Conservation (phyloP, 2,329 filamentous ascomycete species). For the Penicillium sp. region DNA sequence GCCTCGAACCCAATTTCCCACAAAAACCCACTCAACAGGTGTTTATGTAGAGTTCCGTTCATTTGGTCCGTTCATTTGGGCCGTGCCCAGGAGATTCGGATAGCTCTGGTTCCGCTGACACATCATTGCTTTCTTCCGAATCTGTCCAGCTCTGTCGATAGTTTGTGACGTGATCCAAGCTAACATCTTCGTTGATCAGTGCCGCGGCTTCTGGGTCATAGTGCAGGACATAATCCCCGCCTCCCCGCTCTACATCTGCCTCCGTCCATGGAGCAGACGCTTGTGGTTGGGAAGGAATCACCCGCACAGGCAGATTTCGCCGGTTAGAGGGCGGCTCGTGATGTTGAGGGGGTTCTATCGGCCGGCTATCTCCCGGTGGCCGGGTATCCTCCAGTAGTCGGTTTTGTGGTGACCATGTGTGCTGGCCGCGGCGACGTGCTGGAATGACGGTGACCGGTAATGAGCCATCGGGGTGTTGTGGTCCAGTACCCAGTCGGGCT, state of each 20-base stretch:
- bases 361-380: constrained; percentile 4
- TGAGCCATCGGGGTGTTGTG: constrained; percentile 37
- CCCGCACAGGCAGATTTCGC: constrained; percentile 48
- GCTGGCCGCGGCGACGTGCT: constrained; percentile 53
- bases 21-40: no score
- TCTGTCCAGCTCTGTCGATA: constrained; percentile 20
- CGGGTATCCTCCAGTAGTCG: constrained; percentile 21
- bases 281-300: constrained; percentile 59
- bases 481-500: constrained; percentile 39
- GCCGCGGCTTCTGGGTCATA: constrained; percentile 42
- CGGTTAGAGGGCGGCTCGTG: constrained; percentile 5
- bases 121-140: constrained; percentile 14
- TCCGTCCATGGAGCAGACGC: constrained; percentile 56
- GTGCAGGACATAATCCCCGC: constrained; percentile 32
- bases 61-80: background rate
- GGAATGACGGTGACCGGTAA: constrained; percentile 62
- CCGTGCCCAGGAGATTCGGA: background rate
- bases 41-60: background rate
- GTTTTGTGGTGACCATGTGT: constrained; percentile 54
- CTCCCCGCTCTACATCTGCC: constrained; percentile 30
- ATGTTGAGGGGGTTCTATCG: background rate
- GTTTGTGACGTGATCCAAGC: background rate
- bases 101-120: background rate
- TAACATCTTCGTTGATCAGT: constrained; percentile 31
- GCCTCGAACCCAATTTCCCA: no score